Evolutionary conservation across 2,329 filamentous ascomycete genomes (phyloP).

Genomic region (Diaporthe australafricana): DNA sequence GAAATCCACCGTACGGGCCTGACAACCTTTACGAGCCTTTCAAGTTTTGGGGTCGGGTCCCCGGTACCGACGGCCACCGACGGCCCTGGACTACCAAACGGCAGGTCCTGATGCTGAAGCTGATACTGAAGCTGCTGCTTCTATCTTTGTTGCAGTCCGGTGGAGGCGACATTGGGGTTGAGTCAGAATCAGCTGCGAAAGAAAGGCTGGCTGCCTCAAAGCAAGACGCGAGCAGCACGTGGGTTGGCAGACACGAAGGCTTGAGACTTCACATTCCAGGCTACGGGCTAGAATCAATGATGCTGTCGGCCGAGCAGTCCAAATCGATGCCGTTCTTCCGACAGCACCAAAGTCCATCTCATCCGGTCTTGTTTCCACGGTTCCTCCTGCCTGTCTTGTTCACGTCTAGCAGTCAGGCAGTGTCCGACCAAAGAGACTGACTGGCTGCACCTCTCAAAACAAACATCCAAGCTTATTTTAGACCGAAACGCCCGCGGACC

Average conservation of each 20-base stretch:
- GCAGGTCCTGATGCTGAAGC: not conserved
- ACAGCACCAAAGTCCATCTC: not conserved
- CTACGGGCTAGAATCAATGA: too few relatives aligned
- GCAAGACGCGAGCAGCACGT: not conserved
- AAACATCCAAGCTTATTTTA: slow-evolving; percentile 22
- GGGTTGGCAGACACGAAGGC: not conserved
- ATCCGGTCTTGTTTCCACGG: not conserved
- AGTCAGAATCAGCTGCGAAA: not conserved
- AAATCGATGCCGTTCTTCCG: not conserved
- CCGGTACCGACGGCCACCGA: not conserved
- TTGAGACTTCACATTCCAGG: too few relatives aligned
- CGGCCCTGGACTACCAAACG: too few relatives aligned
- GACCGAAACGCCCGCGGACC: not conserved
- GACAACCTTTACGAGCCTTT: not conserved
- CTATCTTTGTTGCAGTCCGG: slow-evolving; percentile 1
- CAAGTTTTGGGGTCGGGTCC: not conserved
- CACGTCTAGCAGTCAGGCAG: not conserved
- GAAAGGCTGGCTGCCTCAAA: not conserved
- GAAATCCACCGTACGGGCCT: not conserved
- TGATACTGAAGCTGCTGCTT: not conserved
- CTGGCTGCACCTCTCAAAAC: not conserved
- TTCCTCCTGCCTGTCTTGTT: not conserved
- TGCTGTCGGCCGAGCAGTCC: not conserved
- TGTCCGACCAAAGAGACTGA: not conserved
- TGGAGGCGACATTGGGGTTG: not conserved